Base-by-base conservation (phyloP, 441 rosid genomes). In the Jatropha podagrica region DNA sequence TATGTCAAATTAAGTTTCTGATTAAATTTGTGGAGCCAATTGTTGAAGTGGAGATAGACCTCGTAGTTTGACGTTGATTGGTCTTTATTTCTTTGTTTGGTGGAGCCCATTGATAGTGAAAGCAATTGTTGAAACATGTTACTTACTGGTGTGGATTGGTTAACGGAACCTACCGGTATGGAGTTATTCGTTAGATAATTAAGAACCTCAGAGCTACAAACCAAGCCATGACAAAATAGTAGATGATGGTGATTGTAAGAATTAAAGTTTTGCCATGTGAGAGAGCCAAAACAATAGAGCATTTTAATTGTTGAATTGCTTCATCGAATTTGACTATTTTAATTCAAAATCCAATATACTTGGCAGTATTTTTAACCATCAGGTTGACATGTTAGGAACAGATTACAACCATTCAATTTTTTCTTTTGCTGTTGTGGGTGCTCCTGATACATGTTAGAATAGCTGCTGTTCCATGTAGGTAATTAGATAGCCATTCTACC, bases 201-300 rank as follows among this genome's bases (percentile, higher is more conserved):
- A 69, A 15, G 65, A 44, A 63, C 41, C 61, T 65, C 72, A 72
- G 60, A 71, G 41, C 75, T 68, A 60, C 71, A 17, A 65, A 46
- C 38, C 38, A 74, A 65, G 44, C 59, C 32, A 32, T 54, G 69
- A 74, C 69, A 71, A 74, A 69, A 69, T 54, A 44, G 70, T 68
- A 63, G 58, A n/a, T 75, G 80, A 58, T 67, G 67, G 32, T 61
- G 75, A 65, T 65, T 42, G 63, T 38, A 20, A 49, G 27, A 75
- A 55, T 38, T 56, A 41, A 69, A 17, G 80, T 14, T 20, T 7
- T 44, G 63, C 71, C 72, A 58, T 77, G 80, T 42, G 71, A 76
- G 48, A 48, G 44, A 38, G 74, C 65, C 67, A 20, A 48, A 32
- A 56, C 48, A 5, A 38, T 46, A 64, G 41, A 55, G 55, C 44